Evolutionary conservation across 2,329 filamentous ascomycete species (phyloP).

Genomic region (Hirsutella thompsonii): DNA sequence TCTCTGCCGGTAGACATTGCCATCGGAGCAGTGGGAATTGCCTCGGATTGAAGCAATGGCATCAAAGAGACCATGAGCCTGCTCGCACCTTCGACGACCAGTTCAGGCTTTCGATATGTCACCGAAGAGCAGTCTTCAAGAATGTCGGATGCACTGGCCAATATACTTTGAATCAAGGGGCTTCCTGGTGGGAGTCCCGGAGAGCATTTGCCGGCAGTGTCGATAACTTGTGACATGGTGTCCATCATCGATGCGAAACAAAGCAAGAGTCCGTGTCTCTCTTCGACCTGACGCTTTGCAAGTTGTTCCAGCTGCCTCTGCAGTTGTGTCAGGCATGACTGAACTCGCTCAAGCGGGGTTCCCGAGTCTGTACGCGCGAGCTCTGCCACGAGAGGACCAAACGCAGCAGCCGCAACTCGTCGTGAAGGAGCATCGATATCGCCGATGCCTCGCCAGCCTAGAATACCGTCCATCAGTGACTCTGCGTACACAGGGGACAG

Average conservation of each 20-base stretch:
- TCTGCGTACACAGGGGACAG: constrained; percentile 57
- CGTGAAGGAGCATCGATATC: constrained; percentile 65
- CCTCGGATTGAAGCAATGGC: constrained; percentile 30
- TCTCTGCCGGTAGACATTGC: constrained; percentile 11
- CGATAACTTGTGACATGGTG: constrained; percentile 12
- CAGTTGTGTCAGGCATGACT: constrained; percentile 27
- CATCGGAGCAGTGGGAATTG: constrained; percentile 7
- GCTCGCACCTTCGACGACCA: constrained; percentile 49
- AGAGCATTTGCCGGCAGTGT: constrained; percentile 10
- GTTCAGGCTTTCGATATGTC: constrained; percentile 45
- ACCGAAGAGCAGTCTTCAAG: constrained; percentile 27
- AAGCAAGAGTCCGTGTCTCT: constrained; percentile 54
- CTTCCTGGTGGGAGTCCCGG: constrained; percentile 6
- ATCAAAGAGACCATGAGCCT: constrained; percentile 41
- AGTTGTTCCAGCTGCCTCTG: constrained; percentile 31
- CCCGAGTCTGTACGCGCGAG: constrained; percentile 14
- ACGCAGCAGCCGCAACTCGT: constrained; percentile 55
- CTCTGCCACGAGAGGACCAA: constrained; percentile 44
- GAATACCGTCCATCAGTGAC: constrained; percentile 55
- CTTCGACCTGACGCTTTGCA: constrained; percentile 46
- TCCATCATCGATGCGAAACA: constrained; percentile 47
- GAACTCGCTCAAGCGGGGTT: constrained; percentile 13
- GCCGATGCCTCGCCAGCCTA: constrained; percentile 81
- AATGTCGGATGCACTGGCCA: constrained; percentile 17
- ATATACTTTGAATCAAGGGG: constrained; percentile 15